Base-by-base conservation (phyloP, 2,329 filamentous ascomycete species). In the Emergomyces orientalis region DNA sequence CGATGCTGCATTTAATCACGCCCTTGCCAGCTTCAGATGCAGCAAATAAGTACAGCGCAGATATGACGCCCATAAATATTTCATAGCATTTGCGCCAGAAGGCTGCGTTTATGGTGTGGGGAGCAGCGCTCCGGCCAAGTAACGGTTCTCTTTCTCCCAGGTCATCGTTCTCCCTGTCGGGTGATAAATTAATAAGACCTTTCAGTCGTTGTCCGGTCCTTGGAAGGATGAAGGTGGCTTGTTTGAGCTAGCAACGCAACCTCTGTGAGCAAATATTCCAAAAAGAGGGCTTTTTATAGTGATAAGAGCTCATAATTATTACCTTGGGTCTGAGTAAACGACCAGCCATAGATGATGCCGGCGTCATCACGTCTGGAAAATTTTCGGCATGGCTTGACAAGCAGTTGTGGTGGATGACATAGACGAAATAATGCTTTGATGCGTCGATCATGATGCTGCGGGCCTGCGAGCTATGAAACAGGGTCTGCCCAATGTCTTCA, bases 1-100 rank as follows among this genome's bases (percentile, higher is more conserved):
- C 93, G 65, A 97, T 77, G 39, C 91, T 92, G 79, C 91, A 97
- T 76, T 97, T 97, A 70, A 97, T 78, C 61, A 96, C 89, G 47
- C 87, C 88, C 64, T 87, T 87, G 6, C 91, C 92, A 41, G 84
- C 86, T 41, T 88, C 86, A 0, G 91, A 92, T 45, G 82, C 79
- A 7, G 87, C 71, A 80, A 90, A 94, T 63, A 74, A 71, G 75
- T 84, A 82, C 57, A 82, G 71, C 59, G 72, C 74, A n/a, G 70
- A 67, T 65, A 75, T 73, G 2, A 73, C 68, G 34, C 78, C 68
- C 61, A 70, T 76, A 61, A 78, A 65, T 61, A 58, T 71, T 45
- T 66, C 37, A 64, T 58, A 57, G 68, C 52, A 73, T 57, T 11
- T 64, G 67, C 7, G 63, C 63, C 11, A 64, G 41, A 8, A 67